phyloP scores from a whole-genome alignment of 2,329 filamentous ascomycete species.

The Ceratocystis lukuohia region DNA sequence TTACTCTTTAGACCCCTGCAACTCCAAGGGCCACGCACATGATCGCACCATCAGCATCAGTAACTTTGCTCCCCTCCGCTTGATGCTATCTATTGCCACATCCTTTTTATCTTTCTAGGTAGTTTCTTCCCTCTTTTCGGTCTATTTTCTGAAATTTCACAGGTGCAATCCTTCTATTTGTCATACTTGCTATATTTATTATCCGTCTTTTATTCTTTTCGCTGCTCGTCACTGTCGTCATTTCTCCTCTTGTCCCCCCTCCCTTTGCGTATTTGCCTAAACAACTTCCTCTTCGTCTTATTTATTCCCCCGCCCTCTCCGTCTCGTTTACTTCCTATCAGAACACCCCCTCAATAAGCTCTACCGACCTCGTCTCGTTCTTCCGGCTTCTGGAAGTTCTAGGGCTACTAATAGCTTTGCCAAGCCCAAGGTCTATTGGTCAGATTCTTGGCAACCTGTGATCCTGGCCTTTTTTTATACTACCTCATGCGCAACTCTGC shows the following conservation, averaged over 20 bases:
- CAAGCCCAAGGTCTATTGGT: conserved; percentile 13
- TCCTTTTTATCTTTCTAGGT: neutral
- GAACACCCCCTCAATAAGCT: neutral
- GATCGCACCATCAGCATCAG: conserved; percentile 2
- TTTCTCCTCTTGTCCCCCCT: neutral
- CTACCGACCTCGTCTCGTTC: neutral
- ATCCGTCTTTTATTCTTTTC: neutral
- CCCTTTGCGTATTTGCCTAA: neutral
- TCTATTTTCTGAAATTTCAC: neutral
- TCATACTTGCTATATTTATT: neutral
- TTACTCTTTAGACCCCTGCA: neutral
- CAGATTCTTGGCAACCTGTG: conserved; percentile 1
- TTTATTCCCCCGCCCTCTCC: neutral
- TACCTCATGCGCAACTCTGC: conserved; percentile 4
- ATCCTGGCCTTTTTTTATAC: neutral
- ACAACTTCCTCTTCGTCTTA: too few relatives aligned
- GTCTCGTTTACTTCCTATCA: neutral
- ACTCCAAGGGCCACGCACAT: neutral
- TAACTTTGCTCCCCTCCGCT: neutral
- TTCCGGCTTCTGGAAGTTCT: conserved; percentile 13
- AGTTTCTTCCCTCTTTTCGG: neutral
- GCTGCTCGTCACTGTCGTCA: neutral
- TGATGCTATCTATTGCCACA: neutral
- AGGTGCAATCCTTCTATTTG: neutral
- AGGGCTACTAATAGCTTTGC: conserved; percentile 14